Percentiles rank a stretch among this genome's conserved stretches.
Evolutionary conservation across 1,139 yeast species (phyloP).

Genomic region (Protomyces inouyei): DNA sequence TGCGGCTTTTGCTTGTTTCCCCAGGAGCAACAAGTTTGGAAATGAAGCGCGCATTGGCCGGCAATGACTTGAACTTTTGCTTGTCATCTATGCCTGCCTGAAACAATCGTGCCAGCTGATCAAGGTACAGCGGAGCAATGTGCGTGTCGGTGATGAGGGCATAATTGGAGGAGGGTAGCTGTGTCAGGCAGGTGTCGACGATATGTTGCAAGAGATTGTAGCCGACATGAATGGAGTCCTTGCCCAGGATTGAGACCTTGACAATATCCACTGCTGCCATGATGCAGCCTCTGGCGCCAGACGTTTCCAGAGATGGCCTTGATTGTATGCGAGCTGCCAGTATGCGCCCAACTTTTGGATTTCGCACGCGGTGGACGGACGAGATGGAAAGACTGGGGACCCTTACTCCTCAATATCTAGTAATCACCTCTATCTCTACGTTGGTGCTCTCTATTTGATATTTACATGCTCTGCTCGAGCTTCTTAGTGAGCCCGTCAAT

Average conservation of each 20-base stretch:
- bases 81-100: constrained; percentile 37
- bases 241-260: constrained; percentile 53
- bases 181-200: constrained; percentile 58
- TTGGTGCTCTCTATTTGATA: background rate
- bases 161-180: constrained; percentile 79
- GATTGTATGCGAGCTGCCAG: too few relatives aligned
- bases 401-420: too few relatives aligned
- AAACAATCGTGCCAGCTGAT: constrained; percentile 50
- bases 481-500: constrained; percentile 16
- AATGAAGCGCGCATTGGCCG: constrained; percentile 53
- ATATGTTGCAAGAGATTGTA: constrained; percentile 73
- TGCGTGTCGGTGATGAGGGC: constrained; percentile 85
- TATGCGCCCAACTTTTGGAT: too few relatives aligned
- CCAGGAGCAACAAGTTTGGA: constrained; percentile 84
- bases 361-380: too few relatives aligned
- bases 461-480: background rate
- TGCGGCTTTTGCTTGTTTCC: constrained; percentile 81
- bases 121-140: constrained; percentile 44
- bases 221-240: constrained; percentile 86
- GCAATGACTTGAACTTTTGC: background rate
- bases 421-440: background rate
- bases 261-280: background rate
- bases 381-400: too few relatives aligned
- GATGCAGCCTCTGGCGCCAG: background rate
- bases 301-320: too few relatives aligned